phyloP scores from a whole-genome alignment of 225 moss, liverwort and hornwort genomes.

The Physcomitrellopsis africana region DNA sequence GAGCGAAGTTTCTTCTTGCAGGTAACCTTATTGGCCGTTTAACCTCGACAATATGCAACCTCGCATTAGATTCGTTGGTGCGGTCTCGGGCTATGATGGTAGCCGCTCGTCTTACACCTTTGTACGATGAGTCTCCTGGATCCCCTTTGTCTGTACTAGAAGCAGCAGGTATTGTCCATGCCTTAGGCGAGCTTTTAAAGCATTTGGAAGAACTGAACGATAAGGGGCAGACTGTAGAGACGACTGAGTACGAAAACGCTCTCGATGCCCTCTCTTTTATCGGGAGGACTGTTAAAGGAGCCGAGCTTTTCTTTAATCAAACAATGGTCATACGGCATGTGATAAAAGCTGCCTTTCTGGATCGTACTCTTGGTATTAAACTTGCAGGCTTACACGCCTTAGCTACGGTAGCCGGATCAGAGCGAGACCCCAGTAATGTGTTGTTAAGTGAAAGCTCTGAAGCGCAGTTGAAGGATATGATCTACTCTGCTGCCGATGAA shows the following conservation, averaged over 20 bases:
- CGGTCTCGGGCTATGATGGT: slow-evolving; percentile 87
- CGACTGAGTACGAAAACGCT: slow-evolving; percentile 75
- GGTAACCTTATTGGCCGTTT: slow-evolving; percentile 80
- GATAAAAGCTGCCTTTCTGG: slow-evolving; percentile 70
- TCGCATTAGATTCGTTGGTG: slow-evolving; percentile 57
- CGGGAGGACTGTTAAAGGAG: slow-evolving; percentile 69
- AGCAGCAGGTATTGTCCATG: slow-evolving; percentile 57
- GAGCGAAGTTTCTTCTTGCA: slow-evolving; percentile 72
- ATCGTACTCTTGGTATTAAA: slow-evolving; percentile 63
- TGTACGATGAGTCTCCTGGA: slow-evolving; percentile 59
- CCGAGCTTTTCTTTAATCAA: slow-evolving; percentile 67
- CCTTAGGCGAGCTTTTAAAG: slow-evolving; percentile 67
- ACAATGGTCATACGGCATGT: slow-evolving; percentile 58
- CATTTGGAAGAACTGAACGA: slow-evolving; percentile 60
- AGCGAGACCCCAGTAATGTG: slow-evolving; percentile 56
- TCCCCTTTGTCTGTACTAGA: slow-evolving; percentile 66
- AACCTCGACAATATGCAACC: slow-evolving; percentile 58
- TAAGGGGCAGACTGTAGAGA: slow-evolving; percentile 40
- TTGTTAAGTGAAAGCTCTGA: slow-evolving; percentile 70
- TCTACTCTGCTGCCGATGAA: slow-evolving; percentile 69
- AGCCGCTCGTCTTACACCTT: slow-evolving; percentile 70
- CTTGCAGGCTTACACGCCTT: slow-evolving; percentile 81
- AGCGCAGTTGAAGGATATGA: slow-evolving; percentile 64
- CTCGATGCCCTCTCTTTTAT: slow-evolving; percentile 82
- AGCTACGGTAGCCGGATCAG: slow-evolving; percentile 73